Conservation (phyloP, 1,139 yeast genomes). For the Barnettozyma hawaiiensis region DNA sequence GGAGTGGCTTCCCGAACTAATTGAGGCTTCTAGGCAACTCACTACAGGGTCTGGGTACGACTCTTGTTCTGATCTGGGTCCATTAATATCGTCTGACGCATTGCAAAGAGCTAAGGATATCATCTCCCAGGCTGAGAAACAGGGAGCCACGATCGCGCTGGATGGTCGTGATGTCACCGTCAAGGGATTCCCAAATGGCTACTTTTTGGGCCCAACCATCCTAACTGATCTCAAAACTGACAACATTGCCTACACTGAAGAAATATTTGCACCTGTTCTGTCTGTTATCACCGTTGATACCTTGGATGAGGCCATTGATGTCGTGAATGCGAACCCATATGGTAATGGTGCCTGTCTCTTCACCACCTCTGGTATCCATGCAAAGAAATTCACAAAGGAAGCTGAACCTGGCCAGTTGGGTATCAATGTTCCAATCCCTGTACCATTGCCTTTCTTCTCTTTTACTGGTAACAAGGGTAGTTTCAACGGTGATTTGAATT, state of each 20-base stretch:
- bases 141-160: slow-evolving; percentile 52
- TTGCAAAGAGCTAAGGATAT: slow-evolving; percentile 50
- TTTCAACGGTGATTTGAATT: slow-evolving; percentile 73
- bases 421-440: slow-evolving; percentile 79
- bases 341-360: slow-evolving; percentile 74
- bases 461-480: slow-evolving; percentile 78
- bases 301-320: slow-evolving; percentile 64
- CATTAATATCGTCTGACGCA: slow-evolving; percentile 60
- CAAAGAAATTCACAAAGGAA: slow-evolving; percentile 64
- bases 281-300: slow-evolving; percentile 60
- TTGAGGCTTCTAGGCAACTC: slow-evolving; percentile 52
- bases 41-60: slow-evolving; percentile 67
- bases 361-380: slow-evolving; percentile 64
- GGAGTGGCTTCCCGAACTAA: slow-evolving; percentile 59
- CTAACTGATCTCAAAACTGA: slow-evolving; percentile 61
- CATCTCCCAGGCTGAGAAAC: slow-evolving; percentile 48
- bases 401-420: slow-evolving; percentile 79
- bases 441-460: slow-evolving; percentile 77
- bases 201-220: slow-evolving; percentile 71
- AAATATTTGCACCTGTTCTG: slow-evolving; percentile 73
- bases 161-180: slow-evolving; percentile 59
- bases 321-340: slow-evolving; percentile 59
- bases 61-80: slow-evolving; percentile 59
- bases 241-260: slow-evolving; percentile 68
- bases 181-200: slow-evolving; percentile 56